Conservation (phyloP, 768 basidiomycete species). For the Mycena albidolilacea region DNA sequence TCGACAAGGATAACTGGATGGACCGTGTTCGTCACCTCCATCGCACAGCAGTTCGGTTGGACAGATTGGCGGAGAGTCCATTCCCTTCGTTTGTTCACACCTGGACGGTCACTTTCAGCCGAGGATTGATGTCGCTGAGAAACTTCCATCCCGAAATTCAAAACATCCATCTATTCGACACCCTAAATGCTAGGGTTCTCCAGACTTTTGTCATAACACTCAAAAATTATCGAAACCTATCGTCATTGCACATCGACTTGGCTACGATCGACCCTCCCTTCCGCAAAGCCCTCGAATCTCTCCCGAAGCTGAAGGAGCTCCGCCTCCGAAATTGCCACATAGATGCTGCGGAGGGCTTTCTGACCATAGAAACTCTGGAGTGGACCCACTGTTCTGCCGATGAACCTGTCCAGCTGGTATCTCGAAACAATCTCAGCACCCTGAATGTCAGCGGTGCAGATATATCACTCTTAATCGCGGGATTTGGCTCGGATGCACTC, state of each 20-base stretch:
- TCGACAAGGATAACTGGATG: slow-evolving; percentile 10
- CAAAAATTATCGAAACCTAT: background rate
- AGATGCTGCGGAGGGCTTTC: no score
- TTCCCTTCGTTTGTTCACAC: background rate
- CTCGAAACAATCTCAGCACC: no score
- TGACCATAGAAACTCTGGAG: no score
- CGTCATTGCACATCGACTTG: background rate
- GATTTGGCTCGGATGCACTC: no score
- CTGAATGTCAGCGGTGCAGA: no score
- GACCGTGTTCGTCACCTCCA: slow-evolving; percentile 17
- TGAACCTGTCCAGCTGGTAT: no score
- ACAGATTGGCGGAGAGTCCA: slow-evolving; percentile 2
- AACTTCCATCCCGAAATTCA: background rate
- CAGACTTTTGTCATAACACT: background rate
- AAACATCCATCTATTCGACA: slow-evolving; percentile 1
- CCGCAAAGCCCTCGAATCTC: no score
- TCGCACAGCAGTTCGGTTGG: slow-evolving; percentile 19
- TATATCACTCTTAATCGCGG: no score
- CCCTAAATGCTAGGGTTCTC: background rate
- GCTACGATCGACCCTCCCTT: background rate
- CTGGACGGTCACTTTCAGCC: slow-evolving; percentile 5
- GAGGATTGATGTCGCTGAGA: background rate
- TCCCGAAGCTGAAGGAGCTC: no score
- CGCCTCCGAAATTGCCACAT: no score
- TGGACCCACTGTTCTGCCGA: no score